Conservation (phyloP, 257 asterid genomes). For the Cinchona pubescens region DNA sequence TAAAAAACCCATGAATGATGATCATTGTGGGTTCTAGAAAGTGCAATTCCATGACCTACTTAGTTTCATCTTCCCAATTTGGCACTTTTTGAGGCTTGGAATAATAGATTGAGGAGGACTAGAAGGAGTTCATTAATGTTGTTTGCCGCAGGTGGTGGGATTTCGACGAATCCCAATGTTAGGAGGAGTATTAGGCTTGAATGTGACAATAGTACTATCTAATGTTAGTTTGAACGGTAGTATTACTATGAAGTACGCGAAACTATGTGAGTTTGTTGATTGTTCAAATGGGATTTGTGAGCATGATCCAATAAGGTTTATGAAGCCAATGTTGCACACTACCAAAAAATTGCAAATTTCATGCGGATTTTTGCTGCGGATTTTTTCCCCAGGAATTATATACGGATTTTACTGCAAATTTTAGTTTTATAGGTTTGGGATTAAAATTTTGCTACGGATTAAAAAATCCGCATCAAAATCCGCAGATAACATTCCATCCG, state of each 20-base stretch:
- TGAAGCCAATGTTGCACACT: slow-evolving; percentile 90
- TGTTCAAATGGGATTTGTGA: slow-evolving; percentile 85
- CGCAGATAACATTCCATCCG: no score
- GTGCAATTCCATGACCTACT: slow-evolving; percentile 80
- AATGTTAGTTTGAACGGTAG: slow-evolving; percentile 24
- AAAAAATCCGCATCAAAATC: no score
- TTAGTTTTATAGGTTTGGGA: no score
- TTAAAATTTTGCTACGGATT: no score
- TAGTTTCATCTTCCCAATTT: slow-evolving; percentile 85
- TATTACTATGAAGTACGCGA: slow-evolving; percentile 44
- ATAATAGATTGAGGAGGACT: slow-evolving; percentile 50
- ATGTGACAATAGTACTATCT: slow-evolving; percentile 49
- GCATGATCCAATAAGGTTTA: slow-evolving; percentile 79
- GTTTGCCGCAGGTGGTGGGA: slow-evolving; percentile 89
- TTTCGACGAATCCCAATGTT: slow-evolving; percentile 76
- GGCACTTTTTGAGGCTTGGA: slow-evolving; percentile 58
- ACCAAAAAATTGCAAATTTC: no score
- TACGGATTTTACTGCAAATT: no score
- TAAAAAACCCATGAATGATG: no score
- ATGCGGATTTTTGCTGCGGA: no score
- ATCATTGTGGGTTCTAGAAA: no score
- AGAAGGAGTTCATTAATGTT: slow-evolving; percentile 53
- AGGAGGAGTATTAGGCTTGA: slow-evolving; percentile 79
- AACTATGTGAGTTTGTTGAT: slow-evolving; percentile 75
- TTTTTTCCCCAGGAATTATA: no score